Evolutionary conservation across 1,139 yeast genomes (phyloP), one percentile per base, ranked within the genome.

Genomic region (Kodamaea arcana): DNA sequence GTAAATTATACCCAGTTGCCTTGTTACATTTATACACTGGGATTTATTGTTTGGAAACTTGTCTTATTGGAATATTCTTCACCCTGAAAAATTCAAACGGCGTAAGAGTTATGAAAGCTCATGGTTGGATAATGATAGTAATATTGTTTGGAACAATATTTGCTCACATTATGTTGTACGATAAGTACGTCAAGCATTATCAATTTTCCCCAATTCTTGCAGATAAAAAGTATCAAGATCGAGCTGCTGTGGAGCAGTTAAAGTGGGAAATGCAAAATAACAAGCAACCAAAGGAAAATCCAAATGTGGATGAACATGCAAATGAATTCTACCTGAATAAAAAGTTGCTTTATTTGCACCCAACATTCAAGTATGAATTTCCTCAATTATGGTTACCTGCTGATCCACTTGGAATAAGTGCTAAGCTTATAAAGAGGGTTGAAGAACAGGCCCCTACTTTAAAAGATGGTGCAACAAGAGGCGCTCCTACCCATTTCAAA

Each of bases 21-120:
- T 56, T 88, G 16, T 69, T 82, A 38, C 95, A 87, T 41, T 58
- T 86, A 29, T 84, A 82, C 51, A 68, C 83, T 2, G 97, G 97
- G 0, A 56, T 88, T 2, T 87, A 88, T 52, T 83, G 87, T 48
- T 68, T 85, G 51, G 94, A 88, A 47, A 65, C 82, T 26, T 83
- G 90, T 46, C 58, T 88, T 47, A 69, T 85, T 28, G 96, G 96
- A 0, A 59, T 84, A 13, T 82, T 84, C 50, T 75, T 83, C 27
- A 58, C 82, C 14, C 80, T 80, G 50, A 65, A 65, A 42, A 66
- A 77, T 45, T 60, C 62, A 22, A 37, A 58, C 3, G 77, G 68
- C 14, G 50, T 51, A 1, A 49, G 46, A 30, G 60, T 63, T 1
- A 47, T 65, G 52, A 49, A 56, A 31, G 46, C 52, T 3, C 72